phyloP scores from a whole-genome alignment of 2,329 filamentous ascomycete genomes.

The Pyrenophora graminea region DNA sequence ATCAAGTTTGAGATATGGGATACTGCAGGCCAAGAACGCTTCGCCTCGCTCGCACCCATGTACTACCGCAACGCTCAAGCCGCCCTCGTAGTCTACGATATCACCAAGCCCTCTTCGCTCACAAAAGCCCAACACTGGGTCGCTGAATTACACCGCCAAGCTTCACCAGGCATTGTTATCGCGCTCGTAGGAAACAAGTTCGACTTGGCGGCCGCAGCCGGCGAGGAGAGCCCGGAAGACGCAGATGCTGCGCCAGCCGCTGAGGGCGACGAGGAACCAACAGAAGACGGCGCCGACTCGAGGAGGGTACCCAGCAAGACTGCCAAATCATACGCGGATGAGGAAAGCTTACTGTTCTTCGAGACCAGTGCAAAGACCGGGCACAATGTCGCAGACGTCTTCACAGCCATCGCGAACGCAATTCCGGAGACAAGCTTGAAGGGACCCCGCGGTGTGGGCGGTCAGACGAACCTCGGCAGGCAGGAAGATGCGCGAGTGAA shows the following conservation, averaged over 20 bases:
- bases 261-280: constrained; percentile 55
- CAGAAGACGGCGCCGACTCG: constrained; percentile 71
- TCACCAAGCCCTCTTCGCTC: constrained; percentile 93
- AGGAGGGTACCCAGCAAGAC: constrained; percentile 90
- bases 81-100: constrained; percentile 96
- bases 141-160: constrained; percentile 93
- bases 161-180: constrained; percentile 94
- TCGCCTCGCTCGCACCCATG: constrained; percentile 95
- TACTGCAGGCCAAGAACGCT: constrained; percentile 96
- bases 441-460: constrained; percentile 71
- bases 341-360: constrained; percentile 92
- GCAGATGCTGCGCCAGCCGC: constrained; percentile 54
- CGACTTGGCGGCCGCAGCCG: constrained; percentile 68
- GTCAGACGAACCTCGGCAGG: constrained; percentile 60
- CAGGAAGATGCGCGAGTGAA: constrained; percentile 77
- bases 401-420: constrained; percentile 96
- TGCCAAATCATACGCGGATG: constrained; percentile 90
- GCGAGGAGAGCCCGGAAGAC: constrained; percentile 53
- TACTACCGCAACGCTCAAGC: constrained; percentile 99
- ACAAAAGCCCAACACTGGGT: constrained; percentile 99
- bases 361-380: constrained; percentile 98
- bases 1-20: constrained; percentile 81
- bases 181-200: constrained; percentile 89
- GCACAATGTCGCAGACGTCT: constrained; percentile 91
- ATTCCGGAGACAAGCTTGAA: constrained; percentile 97